A percentile compares a stretch with the other conserved stretches of the same genome.
These are phyloP conservation scores for Botryotinia globosa DNA, from an alignment of 2,329 filamentous ascomycete genomes.

Conservation along the genomic window DNA sequence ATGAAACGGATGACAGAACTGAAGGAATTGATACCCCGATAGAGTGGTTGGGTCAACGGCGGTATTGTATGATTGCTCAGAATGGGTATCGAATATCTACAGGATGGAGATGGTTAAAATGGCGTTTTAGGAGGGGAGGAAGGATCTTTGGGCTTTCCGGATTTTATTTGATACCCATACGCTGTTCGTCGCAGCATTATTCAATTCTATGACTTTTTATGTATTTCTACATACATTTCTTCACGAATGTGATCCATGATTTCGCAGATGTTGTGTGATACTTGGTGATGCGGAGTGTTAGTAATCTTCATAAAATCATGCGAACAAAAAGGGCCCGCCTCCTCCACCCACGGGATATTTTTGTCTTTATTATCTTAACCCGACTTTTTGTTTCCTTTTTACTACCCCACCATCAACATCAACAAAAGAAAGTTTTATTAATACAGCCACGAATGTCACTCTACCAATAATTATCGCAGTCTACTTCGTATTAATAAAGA, in stretches of 20 bases:
- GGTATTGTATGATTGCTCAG: background rate
- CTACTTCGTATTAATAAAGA: background rate
- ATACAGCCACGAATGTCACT: background rate
- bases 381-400: background rate
- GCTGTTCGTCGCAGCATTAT: slow-evolving; percentile 5
- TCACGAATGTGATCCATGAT: background rate
- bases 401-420: background rate
- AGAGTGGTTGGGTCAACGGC: background rate
- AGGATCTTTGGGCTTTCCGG: slow-evolving; percentile 5
- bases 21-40: background rate
- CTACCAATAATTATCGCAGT: background rate
- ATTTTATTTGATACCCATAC: slow-evolving; percentile 20
- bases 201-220: slow-evolving; percentile 8
- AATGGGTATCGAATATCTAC: background rate
- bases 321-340: background rate
- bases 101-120: background rate
- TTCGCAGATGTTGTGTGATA: background rate
- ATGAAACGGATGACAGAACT: background rate
- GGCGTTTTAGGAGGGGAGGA: background rate
- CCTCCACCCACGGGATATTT: background rate
- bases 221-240: background rate
- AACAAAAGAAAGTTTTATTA: background rate
- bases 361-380: background rate
- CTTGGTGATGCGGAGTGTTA: background rate
- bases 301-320: no score